Evolutionary conservation across 2,329 filamentous ascomycete genomes (phyloP).

Genomic region (Remersonia thermophila): DNA sequence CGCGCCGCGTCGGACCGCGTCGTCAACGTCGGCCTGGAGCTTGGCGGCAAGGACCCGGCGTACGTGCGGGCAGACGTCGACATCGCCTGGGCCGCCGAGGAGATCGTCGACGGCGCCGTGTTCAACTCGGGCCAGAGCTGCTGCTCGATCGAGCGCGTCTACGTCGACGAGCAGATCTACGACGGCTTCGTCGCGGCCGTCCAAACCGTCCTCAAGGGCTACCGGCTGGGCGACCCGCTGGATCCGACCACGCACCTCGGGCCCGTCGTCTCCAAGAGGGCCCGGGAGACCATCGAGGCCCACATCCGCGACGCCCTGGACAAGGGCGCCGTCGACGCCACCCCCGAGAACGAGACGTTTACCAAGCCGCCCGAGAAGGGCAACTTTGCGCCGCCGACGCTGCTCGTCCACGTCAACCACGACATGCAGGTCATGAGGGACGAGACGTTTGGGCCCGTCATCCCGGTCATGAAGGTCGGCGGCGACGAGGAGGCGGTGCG

Average conservation of each 20-base stretch:
- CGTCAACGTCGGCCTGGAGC: conserved; percentile 76
- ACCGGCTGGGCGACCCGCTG: conserved; percentile 80
- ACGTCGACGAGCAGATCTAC: conserved; percentile 76
- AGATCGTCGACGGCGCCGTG: conserved; percentile 89
- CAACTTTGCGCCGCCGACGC: conserved; percentile 79
- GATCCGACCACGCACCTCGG: conserved; percentile 71
- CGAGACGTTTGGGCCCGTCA: conserved; percentile 89
- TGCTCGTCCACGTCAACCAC: conserved; percentile 69
- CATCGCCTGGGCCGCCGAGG: conserved; percentile 77
- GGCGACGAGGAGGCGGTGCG: conserved; percentile 67
- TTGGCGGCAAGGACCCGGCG: conserved; percentile 90
- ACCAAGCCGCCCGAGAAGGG: conserved; percentile 59
- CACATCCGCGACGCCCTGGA: conserved; percentile 74
- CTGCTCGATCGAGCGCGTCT: conserved; percentile 84
- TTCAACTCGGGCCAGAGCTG: conserved; percentile 99
- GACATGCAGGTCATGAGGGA: conserved; percentile 81
- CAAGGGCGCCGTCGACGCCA: conserved; percentile 74
- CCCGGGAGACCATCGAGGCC: conserved; percentile 60
- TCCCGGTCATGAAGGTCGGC: conserved; percentile 78
- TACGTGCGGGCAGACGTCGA: conserved; percentile 82
- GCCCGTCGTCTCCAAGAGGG: conserved; percentile 73
- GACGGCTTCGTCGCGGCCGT: conserved; percentile 69
- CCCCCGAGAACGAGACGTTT: conserved; percentile 72
- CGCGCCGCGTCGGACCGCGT: conserved; percentile 73
- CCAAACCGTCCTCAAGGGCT: conserved; percentile 67